Conservation (phyloP, 2,329 filamentous ascomycete species). For the Colletotrichum lindemuthianum region DNA sequence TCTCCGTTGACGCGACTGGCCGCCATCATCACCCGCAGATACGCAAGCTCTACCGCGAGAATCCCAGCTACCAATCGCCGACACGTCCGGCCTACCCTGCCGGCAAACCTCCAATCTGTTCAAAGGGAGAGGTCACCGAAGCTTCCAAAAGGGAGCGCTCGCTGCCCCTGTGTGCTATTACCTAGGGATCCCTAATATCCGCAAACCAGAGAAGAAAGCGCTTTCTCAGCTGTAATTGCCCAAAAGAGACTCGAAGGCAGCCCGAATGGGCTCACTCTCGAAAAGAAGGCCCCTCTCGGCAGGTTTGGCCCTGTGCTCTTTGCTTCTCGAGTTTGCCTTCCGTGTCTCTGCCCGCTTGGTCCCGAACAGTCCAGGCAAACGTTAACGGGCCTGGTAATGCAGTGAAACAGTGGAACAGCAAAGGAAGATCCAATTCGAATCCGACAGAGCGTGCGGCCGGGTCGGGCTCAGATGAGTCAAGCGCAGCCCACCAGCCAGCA, state of each 20-base stretch:
- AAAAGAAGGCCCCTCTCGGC: constrained; percentile 31
- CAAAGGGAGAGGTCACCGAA: constrained; percentile 3
- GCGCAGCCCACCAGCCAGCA: too few relatives aligned
- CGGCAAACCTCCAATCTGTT: constrained; percentile 18
- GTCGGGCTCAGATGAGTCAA: constrained; percentile 1
- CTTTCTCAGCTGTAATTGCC: constrained; percentile 9
- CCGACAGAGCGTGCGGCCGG: neutral
- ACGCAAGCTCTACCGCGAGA: neutral
- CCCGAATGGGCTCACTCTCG: constrained; percentile 14
- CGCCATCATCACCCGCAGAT: constrained; percentile 6
- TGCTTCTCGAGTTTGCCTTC: constrained; percentile 1
- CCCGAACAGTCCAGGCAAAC: constrained; percentile 6
- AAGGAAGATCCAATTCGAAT: neutral
- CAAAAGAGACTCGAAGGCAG: constrained; percentile 6
- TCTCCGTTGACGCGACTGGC: constrained; percentile 20
- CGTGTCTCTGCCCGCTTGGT: constrained; percentile 1
- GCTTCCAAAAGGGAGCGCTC: constrained; percentile 4
- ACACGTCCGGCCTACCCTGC: constrained; percentile 8
- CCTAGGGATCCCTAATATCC: constrained; percentile 4
- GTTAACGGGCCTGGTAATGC: constrained; percentile 17
- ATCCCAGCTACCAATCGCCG: neutral
- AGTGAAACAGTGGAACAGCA: neutral
- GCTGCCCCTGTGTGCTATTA: constrained; percentile 3
- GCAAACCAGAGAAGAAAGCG: constrained; percentile 23
- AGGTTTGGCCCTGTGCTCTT: neutral